These are phyloP conservation scores for Colletotrichum chlorophyti DNA, from an alignment of 2,329 filamentous ascomycete species.

Conservation along the genomic window DNA sequence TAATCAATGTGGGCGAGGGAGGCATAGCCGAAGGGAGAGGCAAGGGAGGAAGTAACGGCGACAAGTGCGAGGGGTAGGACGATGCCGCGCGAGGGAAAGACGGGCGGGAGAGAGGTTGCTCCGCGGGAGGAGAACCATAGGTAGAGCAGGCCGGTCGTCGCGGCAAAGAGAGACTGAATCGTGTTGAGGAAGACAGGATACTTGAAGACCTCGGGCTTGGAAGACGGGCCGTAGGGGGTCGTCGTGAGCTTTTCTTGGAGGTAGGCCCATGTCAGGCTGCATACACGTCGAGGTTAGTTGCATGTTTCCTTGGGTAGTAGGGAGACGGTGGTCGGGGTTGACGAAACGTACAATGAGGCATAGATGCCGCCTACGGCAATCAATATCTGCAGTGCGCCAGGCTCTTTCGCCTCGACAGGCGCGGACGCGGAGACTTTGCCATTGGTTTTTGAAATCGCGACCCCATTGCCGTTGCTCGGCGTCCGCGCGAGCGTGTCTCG, in stretches of 20 bases:
- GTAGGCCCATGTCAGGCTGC: constrained; percentile 90
- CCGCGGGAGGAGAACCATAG: constrained; percentile 69
- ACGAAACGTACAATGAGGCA: constrained; percentile 90
- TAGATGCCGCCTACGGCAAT: constrained; percentile 96
- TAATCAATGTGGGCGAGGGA: constrained; percentile 94
- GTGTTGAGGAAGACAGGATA: constrained; percentile 97
- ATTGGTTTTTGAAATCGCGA: constrained; percentile 30
- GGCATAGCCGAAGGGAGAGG: constrained; percentile 95
- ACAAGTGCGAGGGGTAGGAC: constrained; percentile 82
- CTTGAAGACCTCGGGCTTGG: constrained; percentile 79
- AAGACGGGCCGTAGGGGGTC: constrained; percentile 75
- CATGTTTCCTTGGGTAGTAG: too few relatives aligned
- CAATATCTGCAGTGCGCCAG: constrained; percentile 76
- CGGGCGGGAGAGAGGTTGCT: constrained; percentile 58
- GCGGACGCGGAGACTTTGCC: constrained; percentile 35
- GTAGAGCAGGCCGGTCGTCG: constrained; percentile 82
- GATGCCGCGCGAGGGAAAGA: constrained; percentile 81
- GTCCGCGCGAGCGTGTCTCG: constrained; percentile 42
- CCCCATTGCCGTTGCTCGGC: constrained; percentile 38
- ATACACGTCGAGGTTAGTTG: background rate
- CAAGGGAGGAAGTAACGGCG: constrained; percentile 82
- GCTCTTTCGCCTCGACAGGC: constrained; percentile 47
- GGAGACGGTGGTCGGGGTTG: background rate
- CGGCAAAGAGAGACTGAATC: constrained; percentile 89
- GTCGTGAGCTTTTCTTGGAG: constrained; percentile 98